phyloP scores from a whole-genome alignment of 495 filamentous ascomycete species.

The Saxophila tyrrhenica region DNA sequence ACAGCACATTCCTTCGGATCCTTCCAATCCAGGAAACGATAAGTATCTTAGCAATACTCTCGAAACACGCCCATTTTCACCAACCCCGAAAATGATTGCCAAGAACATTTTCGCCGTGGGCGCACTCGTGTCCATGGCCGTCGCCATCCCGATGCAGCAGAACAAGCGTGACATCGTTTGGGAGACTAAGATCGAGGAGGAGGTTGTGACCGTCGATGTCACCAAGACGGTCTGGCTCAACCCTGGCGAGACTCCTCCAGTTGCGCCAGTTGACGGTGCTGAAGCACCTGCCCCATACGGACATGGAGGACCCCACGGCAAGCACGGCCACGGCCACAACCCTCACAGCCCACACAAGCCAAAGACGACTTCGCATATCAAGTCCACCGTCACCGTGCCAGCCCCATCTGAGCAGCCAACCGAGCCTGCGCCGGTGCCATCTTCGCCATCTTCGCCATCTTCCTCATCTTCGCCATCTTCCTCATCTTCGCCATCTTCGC shows the following conservation, averaged over 20 bases:
- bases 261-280: neutral
- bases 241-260: slow-evolving; percentile 14
- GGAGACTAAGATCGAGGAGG: slow-evolving; percentile 28
- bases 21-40: neutral
- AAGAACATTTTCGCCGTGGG: slow-evolving; percentile 23
- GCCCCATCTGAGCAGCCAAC: neutral
- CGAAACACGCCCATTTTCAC: neutral
- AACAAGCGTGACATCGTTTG: slow-evolving; percentile 30
- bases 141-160: slow-evolving; percentile 25
- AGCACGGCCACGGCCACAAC: slow-evolving; percentile 1
- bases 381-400: slow-evolving; percentile 5
- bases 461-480: neutral
- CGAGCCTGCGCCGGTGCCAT: neutral
- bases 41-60: neutral
- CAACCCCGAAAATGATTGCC: slow-evolving; percentile 18
- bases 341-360: neutral
- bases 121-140: slow-evolving; percentile 22
- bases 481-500: slow-evolving; percentile 7
- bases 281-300: slow-evolving; percentile 5
- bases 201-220: slow-evolving; percentile 27
- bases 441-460: slow-evolving; percentile 1
- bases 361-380: neutral
- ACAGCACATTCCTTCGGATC: slow-evolving; percentile 1
- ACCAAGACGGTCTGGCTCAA: slow-evolving; percentile 31
- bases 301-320: too few relatives aligned